A percentile compares a stretch with the other conserved stretches of the same genome.
Evolutionary conservation across 1,139 yeast genomes (phyloP).

Genomic region (Hemisphaericaspora xylofermentans): DNA sequence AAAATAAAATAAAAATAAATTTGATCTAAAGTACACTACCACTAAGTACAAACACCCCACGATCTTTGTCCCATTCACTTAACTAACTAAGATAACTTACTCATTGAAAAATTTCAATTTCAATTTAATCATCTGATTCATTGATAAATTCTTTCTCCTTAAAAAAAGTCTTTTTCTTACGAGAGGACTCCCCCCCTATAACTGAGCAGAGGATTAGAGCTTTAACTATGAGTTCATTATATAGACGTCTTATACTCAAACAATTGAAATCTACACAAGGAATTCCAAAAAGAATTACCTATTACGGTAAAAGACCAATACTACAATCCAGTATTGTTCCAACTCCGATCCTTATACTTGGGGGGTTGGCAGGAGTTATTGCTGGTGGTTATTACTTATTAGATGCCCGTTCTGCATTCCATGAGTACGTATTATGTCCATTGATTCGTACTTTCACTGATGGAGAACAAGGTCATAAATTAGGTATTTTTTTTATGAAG

Average conservation of each 20-base stretch:
- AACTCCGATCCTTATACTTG: constrained; percentile 22
- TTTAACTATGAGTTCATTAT: constrained; percentile 2
- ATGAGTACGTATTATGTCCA: constrained; percentile 81
- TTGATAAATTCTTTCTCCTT: background rate
- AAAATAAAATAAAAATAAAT: background rate
- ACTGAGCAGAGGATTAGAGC: background rate
- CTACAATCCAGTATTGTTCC: constrained; percentile 30
- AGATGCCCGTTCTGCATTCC: constrained; percentile 81
- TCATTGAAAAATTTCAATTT: background rate
- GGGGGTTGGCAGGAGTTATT: constrained; percentile 28
- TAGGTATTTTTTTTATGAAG: constrained; percentile 72
- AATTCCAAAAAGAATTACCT: constrained; percentile 1
- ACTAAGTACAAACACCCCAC: constrained; percentile 1
- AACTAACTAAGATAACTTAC: no score
- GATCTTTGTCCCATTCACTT: background rate
- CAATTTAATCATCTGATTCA: background rate
- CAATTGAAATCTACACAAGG: constrained; percentile 1
- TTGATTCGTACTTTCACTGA: constrained; percentile 66
- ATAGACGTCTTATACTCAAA: constrained; percentile 2
- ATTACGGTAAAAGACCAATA: background rate
- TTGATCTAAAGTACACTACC: background rate
- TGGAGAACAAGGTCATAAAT: constrained; percentile 81
- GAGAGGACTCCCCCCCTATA: background rate
- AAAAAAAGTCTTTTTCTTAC: background rate
- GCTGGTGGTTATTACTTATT: constrained; percentile 43